Percentiles rank a stretch among this genome's conserved stretches.
phyloP scores from a whole-genome alignment of 1,284 basidiomycete genomes.

The Rhodotorula mucilaginosa region DNA sequence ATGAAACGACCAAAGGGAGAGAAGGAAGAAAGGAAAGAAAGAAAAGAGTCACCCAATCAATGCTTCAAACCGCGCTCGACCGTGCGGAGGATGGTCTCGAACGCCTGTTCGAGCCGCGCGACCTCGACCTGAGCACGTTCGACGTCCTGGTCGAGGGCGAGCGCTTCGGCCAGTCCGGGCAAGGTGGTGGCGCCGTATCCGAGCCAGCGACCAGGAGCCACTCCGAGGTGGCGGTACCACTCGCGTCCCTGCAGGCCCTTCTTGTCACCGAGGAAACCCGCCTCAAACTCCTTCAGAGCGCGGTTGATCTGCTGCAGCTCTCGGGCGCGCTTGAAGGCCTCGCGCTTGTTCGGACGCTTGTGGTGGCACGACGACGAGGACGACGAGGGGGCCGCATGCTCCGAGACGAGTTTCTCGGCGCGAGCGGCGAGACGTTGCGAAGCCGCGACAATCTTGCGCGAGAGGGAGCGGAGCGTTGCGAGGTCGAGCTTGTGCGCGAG shows the following conservation, averaged over 20 bases:
- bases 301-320: conserved; percentile 57
- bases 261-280: conserved; percentile 71
- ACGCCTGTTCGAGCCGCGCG: conserved; percentile 21
- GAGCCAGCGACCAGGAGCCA: conserved; percentile 68
- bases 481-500: conserved; percentile 53
- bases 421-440: conserved; percentile 33
- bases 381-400: no score
- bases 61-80: neutral
- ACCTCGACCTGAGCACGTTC: conserved; percentile 23
- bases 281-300: conserved; percentile 60
- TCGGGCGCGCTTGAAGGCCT: conserved; percentile 58
- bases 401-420: neutral
- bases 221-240: conserved; percentile 63
- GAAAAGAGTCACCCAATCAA: neutral
- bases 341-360: conserved; percentile 53
- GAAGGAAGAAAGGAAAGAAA: neutral
- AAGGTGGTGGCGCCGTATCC: conserved; percentile 52
- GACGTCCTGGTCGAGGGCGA: conserved; percentile 46
- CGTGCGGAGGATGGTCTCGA: neutral
- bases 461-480: conserved; percentile 55
- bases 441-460: conserved; percentile 58
- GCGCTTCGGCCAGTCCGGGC: conserved; percentile 49
- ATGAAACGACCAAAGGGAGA: no score
- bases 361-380: neutral
- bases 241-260: conserved; percentile 61